Evolutionary conservation across 495 filamentous ascomycete genomes (phyloP).

Genomic region (Penicillium maclennaniae): DNA sequence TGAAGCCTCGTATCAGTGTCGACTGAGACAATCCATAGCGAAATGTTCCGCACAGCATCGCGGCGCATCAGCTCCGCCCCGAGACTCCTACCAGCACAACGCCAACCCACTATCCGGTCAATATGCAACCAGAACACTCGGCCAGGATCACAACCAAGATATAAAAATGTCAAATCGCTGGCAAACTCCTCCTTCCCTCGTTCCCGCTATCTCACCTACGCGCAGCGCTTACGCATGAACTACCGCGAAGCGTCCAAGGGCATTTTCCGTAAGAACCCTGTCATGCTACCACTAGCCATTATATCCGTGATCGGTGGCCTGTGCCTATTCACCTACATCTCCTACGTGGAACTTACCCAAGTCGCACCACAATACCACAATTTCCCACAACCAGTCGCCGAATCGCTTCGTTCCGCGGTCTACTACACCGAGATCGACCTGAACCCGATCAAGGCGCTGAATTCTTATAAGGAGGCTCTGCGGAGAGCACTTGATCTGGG

Average conservation of each 20-base stretch:
- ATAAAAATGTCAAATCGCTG: slow-evolving; percentile 6
- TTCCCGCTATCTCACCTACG: slow-evolving; percentile 19
- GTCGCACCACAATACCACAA: slow-evolving; percentile 63
- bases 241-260: slow-evolving; percentile 39
- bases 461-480: slow-evolving; percentile 77
- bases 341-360: slow-evolving; percentile 63
- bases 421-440: slow-evolving; percentile 76
- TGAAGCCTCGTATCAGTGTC: not conserved
- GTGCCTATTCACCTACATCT: slow-evolving; percentile 35
- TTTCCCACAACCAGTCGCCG: slow-evolving; percentile 76
- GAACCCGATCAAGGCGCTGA: slow-evolving; percentile 68
- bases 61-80: slow-evolving; percentile 31
- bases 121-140: slow-evolving; percentile 21
- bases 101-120: slow-evolving; percentile 17
- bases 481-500: slow-evolving; percentile 61
- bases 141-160: slow-evolving; percentile 14
- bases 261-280: slow-evolving; percentile 47
- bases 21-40: not conserved
- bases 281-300: slow-evolving; percentile 46
- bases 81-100: slow-evolving; percentile 17
- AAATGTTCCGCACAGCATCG: slow-evolving; percentile 36
- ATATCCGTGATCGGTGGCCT: slow-evolving; percentile 43
- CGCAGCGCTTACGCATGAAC: slow-evolving; percentile 29
- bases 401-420: slow-evolving; percentile 75
- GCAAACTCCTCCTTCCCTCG: slow-evolving; percentile 10